These are phyloP conservation scores for Sistotremastrum niveocremeum DNA, from an alignment of 768 basidiomycete species.

Conservation along the genomic window DNA sequence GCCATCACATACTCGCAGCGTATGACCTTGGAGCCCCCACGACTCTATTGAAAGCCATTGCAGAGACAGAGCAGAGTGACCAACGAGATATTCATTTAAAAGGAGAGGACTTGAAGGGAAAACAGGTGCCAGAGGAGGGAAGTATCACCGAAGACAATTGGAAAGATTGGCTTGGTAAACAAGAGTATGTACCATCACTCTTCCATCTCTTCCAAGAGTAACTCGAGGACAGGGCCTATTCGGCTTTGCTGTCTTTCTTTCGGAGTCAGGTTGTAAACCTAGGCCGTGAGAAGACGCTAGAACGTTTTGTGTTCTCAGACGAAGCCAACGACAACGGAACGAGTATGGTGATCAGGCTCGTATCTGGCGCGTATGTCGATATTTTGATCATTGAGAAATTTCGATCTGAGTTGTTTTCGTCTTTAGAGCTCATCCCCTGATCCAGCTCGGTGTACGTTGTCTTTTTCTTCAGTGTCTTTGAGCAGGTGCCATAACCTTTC, in stretches of 20 bases:
- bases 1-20: slow-evolving; percentile 42
- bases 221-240: slow-evolving; percentile 13
- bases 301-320: slow-evolving; percentile 34
- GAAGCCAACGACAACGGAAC: slow-evolving; percentile 18
- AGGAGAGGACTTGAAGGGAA: slow-evolving; percentile 8
- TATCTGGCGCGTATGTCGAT: slow-evolving; percentile 21
- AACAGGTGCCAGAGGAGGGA: slow-evolving; percentile 4
- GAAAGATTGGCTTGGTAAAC: slow-evolving; percentile 34
- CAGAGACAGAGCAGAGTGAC: slow-evolving; percentile 24
- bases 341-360: slow-evolving; percentile 21
- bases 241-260: slow-evolving; percentile 18
- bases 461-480: not conserved
- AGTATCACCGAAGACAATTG: slow-evolving; percentile 32
- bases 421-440: slow-evolving; percentile 38
- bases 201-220: no score
- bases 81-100: slow-evolving; percentile 28
- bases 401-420: not conserved
- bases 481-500: no score
- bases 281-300: slow-evolving; percentile 28
- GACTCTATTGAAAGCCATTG: slow-evolving; percentile 33
- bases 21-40: slow-evolving; percentile 42
- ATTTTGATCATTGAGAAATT: not conserved
- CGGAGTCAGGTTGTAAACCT: slow-evolving; percentile 21
- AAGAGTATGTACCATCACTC: slow-evolving; percentile 21
- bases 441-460: slow-evolving; percentile 39